phyloP scores from a whole-genome alignment of 352 stramenopile genomes.

The Phytopythium helicoides region DNA sequence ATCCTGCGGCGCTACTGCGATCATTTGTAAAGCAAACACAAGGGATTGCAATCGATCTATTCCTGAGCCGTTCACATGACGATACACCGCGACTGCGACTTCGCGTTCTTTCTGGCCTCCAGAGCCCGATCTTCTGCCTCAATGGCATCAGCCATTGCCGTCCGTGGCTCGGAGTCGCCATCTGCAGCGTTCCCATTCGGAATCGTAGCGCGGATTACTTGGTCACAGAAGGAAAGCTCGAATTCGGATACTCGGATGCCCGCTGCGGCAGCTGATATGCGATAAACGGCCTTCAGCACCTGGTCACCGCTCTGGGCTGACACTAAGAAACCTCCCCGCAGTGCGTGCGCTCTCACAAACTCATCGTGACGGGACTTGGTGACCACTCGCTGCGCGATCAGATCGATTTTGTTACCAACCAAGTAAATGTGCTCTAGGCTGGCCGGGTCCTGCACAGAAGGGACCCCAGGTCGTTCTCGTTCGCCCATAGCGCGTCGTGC shows the following conservation, averaged over 20 bases:
- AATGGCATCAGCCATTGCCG: constrained; percentile 70
- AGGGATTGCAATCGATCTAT: constrained; percentile 6
- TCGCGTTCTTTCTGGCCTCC: constrained; percentile 34
- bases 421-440: constrained; percentile 60
- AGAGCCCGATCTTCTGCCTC: constrained; percentile 70
- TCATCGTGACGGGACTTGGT: constrained; percentile 64
- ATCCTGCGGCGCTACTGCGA: constrained; percentile 53
- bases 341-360: constrained; percentile 60
- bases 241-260: constrained; percentile 76
- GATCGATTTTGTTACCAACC: constrained; percentile 88
- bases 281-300: constrained; percentile 78
- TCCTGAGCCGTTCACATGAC: constrained; percentile 32
- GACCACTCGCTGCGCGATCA: constrained; percentile 75
- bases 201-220: constrained; percentile 57
- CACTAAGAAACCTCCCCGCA: constrained; percentile 76
- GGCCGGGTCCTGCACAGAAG: no score
- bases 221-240: constrained; percentile 80
- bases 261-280: constrained; percentile 59
- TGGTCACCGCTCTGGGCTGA: constrained; percentile 85
- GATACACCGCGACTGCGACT: constrained; percentile 14
- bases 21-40: constrained; percentile 37
- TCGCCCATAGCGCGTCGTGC: constrained; percentile 17
- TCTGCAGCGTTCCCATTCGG: constrained; percentile 9
- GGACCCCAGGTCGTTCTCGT: no score
- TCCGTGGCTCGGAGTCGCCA: constrained; percentile 44